Evolutionary conservation across 805 yeast species (phyloP).

Genomic region (Maudiozyma bulderi): DNA sequence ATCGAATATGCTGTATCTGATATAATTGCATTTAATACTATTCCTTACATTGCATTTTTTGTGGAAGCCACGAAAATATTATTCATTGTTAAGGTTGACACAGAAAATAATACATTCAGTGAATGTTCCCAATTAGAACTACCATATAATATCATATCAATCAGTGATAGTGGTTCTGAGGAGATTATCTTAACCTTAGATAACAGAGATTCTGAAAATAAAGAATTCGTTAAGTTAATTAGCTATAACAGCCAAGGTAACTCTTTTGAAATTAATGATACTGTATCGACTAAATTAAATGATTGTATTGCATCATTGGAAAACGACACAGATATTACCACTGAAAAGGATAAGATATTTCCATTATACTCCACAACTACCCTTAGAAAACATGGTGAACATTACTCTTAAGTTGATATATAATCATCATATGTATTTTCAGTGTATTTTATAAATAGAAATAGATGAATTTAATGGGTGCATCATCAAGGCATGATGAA

Average conservation of each 20-base stretch:
- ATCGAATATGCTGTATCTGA: constrained; percentile 47
- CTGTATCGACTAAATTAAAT: constrained; percentile 13
- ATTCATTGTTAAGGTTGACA: constrained; percentile 22
- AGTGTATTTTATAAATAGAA: neutral
- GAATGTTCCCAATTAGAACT: constrained; percentile 26
- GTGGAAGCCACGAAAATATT: constrained; percentile 44
- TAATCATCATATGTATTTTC: neutral
- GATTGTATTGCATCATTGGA: constrained; percentile 16
- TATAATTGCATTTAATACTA: constrained; percentile 29
- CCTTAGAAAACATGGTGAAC: constrained; percentile 54
- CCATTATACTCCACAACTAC: constrained; percentile 42
- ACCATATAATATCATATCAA: constrained; percentile 23
- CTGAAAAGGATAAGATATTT: constrained; percentile 32
- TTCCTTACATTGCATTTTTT: constrained; percentile 34
- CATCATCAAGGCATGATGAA: too few relatives aligned
- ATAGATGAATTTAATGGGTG: too few relatives aligned
- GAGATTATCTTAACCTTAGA: constrained; percentile 31
- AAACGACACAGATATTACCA: constrained; percentile 27
- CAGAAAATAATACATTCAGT: constrained; percentile 13
- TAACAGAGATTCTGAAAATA: constrained; percentile 14
- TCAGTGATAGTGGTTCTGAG: constrained; percentile 22
- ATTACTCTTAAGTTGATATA: constrained; percentile 18
- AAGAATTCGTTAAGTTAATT: constrained; percentile 14
- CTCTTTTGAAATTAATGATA: constrained; percentile 17
- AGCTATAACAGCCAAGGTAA: constrained; percentile 12